These are phyloP conservation scores for Penicillium riverlandense DNA, from an alignment of 495 filamentous ascomycete genomes.

Conservation along the genomic window DNA sequence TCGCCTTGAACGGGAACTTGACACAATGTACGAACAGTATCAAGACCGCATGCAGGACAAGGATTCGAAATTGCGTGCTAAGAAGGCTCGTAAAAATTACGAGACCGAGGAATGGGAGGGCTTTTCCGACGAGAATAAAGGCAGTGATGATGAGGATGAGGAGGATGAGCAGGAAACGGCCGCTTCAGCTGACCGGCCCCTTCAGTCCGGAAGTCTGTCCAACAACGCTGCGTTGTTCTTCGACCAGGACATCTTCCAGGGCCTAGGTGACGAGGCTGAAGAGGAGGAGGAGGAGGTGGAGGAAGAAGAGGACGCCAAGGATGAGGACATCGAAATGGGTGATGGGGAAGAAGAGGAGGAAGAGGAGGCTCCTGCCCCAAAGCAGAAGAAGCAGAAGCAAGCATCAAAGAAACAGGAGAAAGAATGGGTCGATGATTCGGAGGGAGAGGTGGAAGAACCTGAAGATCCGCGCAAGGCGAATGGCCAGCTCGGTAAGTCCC, in stretches of 20 bases:
- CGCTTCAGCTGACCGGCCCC: slow-evolving; percentile 35
- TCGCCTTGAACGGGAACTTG: slow-evolving; percentile 72
- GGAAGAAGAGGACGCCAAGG: slow-evolving; percentile 32
- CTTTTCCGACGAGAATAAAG: slow-evolving; percentile 64
- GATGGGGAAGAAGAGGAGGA: slow-evolving; percentile 13
- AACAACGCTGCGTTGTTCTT: slow-evolving; percentile 86
- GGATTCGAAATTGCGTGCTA: slow-evolving; percentile 82
- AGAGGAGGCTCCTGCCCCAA: slow-evolving; percentile 4
- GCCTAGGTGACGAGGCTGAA: slow-evolving; percentile 50
- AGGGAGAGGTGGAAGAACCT: slow-evolving; percentile 57
- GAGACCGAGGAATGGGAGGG: slow-evolving; percentile 88
- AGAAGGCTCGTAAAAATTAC: slow-evolving; percentile 76
- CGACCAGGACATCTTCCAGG: slow-evolving; percentile 89
- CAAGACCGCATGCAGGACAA: slow-evolving; percentile 67
- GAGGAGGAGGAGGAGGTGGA: slow-evolving; percentile 36
- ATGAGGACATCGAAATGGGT: slow-evolving; percentile 28
- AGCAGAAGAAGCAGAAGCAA: slow-evolving; percentile 8
- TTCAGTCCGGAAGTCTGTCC: slow-evolving; percentile 53
- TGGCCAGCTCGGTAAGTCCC: slow-evolving; percentile 56
- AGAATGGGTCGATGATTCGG: slow-evolving; percentile 43
- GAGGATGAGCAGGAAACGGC: slow-evolving; percentile 48
- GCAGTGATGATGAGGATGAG: slow-evolving; percentile 44
- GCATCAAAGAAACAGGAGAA: slow-evolving; percentile 49
- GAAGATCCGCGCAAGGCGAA: slow-evolving; percentile 61
- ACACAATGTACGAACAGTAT: slow-evolving; percentile 79